phyloP scores from a whole-genome alignment of 305 asterid species.

The Fraxinus dipetala region DNA sequence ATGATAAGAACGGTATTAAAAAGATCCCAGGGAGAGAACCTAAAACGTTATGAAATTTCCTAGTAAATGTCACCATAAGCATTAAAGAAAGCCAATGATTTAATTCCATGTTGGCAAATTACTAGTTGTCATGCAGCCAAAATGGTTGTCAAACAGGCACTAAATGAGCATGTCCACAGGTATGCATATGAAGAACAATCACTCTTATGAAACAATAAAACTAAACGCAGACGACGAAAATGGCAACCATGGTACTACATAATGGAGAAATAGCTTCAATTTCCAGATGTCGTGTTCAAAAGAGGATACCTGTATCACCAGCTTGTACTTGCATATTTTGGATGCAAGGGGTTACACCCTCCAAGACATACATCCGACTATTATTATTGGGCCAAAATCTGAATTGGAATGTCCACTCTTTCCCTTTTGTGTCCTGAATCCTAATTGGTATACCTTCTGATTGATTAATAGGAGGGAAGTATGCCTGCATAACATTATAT shows the following conservation, averaged over 20 bases:
- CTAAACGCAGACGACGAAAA: background rate
- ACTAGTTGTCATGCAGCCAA: background rate
- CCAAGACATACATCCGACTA: conserved; percentile 97
- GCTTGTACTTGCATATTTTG: conserved; percentile 96
- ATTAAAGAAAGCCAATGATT: background rate
- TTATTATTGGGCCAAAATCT: conserved; percentile 98
- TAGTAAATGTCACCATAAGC: background rate
- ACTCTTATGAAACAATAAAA: background rate
- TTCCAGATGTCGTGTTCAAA: background rate
- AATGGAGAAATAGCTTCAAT: background rate
- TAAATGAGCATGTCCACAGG: background rate
- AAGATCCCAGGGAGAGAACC: background rate
- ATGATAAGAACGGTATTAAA: conserved; percentile 1
- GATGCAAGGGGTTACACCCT: conserved; percentile 98
- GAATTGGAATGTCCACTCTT: conserved; percentile 95
- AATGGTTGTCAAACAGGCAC: background rate
- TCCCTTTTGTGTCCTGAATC: conserved; percentile 92
- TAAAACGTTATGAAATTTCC: background rate
- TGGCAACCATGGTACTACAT: background rate
- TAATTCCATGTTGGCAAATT: background rate
- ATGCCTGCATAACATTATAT: conserved; percentile 57
- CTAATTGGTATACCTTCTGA: conserved; percentile 90
- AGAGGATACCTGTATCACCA: conserved; percentile 78
- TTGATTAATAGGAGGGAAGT: conserved; percentile 88
- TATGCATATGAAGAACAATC: background rate